Evolutionary conservation across 2,329 filamentous ascomycete species (phyloP).

Genomic region (Penicillium italicum): DNA sequence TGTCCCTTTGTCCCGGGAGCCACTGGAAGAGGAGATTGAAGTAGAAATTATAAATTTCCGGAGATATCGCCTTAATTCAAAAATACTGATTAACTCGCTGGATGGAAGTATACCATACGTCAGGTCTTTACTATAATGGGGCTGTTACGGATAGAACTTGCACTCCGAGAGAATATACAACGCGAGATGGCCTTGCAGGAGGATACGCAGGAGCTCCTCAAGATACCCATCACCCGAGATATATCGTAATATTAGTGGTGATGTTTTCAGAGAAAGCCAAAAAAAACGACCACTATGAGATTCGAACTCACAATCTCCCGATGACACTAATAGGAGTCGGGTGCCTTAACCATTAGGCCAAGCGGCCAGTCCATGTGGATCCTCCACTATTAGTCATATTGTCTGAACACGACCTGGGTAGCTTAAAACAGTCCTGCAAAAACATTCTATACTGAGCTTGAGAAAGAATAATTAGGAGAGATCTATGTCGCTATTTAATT

Average conservation of each 20-base stretch:
- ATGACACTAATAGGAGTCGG: neutral
- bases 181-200: neutral
- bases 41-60: neutral
- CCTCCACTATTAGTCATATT: neutral
- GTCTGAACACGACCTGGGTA: too few relatives aligned
- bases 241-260: too few relatives aligned
- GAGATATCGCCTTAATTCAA: neutral
- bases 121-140: neutral
- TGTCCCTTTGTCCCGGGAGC: neutral
- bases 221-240: neutral
- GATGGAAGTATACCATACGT: neutral
- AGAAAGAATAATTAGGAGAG: too few relatives aligned
- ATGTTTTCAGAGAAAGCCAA: neutral
- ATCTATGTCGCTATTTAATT: too few relatives aligned
- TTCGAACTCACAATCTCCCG: neutral
- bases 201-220: neutral
- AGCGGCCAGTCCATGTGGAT: neutral
- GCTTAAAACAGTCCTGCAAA: too few relatives aligned
- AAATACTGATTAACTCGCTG: neutral
- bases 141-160: neutral
- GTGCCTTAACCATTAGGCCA: slow-evolving; percentile 1
- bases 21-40: neutral
- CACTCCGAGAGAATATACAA: neutral
- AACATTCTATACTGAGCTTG: too few relatives aligned
- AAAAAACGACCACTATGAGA: neutral